Conservation (phyloP, 805 yeast species). For the Candida piceae region DNA sequence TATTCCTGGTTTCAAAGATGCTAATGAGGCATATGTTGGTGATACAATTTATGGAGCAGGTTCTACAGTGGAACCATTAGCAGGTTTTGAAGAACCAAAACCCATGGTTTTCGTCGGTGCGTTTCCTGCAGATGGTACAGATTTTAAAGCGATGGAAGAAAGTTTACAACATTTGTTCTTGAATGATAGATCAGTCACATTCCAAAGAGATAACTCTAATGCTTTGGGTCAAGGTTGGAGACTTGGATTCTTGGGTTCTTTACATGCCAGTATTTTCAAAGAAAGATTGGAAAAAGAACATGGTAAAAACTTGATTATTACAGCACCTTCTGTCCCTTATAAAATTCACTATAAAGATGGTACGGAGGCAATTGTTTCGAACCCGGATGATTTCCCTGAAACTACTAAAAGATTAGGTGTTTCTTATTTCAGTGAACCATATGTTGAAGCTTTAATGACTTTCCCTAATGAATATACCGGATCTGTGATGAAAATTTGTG, state of each 20-base stretch:
- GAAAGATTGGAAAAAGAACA: slow-evolving; percentile 91
- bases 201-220: slow-evolving; percentile 85
- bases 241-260: slow-evolving; percentile 86
- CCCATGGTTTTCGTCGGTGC: slow-evolving; percentile 99
- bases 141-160: slow-evolving; percentile 84
- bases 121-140: slow-evolving; percentile 91
- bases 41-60: slow-evolving; percentile 76
- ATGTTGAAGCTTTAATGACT: slow-evolving; percentile 84
- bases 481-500: slow-evolving; percentile 79
- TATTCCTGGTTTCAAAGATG: slow-evolving; percentile 90
- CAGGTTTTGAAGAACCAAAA: slow-evolving; percentile 94
- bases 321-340: slow-evolving; percentile 96
- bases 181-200: slow-evolving; percentile 86
- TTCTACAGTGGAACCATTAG: slow-evolving; percentile 63
- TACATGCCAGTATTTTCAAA: slow-evolving; percentile 92
- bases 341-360: slow-evolving; percentile 67
- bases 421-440: slow-evolving; percentile 70
- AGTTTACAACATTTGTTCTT: slow-evolving; percentile 82
- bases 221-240: slow-evolving; percentile 99
- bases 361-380: slow-evolving; percentile 60
- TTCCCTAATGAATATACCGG: slow-evolving; percentile 89
- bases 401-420: slow-evolving; percentile 36
- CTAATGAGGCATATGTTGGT: slow-evolving; percentile 83
- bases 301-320: slow-evolving; percentile 85
- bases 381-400: slow-evolving; percentile 92